Evolutionary conservation across 192 early-diverging fungal genomes (phyloP).

Genomic region (Phlyctochytrium bullatum): DNA sequence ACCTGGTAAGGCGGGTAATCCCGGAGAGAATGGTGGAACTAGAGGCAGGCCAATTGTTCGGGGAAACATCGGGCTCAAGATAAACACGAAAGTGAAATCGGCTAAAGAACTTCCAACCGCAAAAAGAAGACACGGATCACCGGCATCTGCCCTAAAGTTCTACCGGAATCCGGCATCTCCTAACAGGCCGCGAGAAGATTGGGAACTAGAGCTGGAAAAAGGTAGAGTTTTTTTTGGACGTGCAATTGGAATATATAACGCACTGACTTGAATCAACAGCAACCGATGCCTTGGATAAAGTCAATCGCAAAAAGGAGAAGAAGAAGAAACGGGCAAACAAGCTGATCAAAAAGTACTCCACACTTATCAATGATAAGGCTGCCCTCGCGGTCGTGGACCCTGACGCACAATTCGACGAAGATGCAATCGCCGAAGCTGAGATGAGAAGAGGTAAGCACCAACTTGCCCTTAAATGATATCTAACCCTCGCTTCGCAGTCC

Average conservation of each 20-base stretch:
- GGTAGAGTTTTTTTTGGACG: too few species aligned
- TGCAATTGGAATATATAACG: too few species aligned
- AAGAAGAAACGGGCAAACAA: too few species aligned
- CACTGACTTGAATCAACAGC: too few species aligned
- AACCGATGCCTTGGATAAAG: too few species aligned
- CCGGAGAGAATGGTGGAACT: too few species aligned
- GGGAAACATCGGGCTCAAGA: too few species aligned
- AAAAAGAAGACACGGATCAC: background rate
- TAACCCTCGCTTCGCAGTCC: background rate
- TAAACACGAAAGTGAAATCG: slow-evolving; percentile 1
- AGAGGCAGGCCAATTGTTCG: too few species aligned
- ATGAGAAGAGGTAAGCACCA: slow-evolving; percentile 8
- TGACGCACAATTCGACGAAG: background rate
- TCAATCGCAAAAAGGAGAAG: too few species aligned
- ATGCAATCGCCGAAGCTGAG: slow-evolving; percentile 3
- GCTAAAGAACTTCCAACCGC: background rate
- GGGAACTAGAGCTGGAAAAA: too few species aligned
- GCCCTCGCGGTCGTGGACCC: background rate
- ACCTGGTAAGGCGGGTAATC: too few species aligned
- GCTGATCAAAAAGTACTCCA: background rate
- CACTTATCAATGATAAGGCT: background rate
- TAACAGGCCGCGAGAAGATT: too few species aligned
- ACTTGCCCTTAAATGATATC: background rate
- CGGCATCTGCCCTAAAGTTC: background rate
- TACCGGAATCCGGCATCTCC: background rate